Evolutionary conservation across 495 filamentous ascomycete genomes (phyloP).

Genomic region (Daldinia concentrica): DNA sequence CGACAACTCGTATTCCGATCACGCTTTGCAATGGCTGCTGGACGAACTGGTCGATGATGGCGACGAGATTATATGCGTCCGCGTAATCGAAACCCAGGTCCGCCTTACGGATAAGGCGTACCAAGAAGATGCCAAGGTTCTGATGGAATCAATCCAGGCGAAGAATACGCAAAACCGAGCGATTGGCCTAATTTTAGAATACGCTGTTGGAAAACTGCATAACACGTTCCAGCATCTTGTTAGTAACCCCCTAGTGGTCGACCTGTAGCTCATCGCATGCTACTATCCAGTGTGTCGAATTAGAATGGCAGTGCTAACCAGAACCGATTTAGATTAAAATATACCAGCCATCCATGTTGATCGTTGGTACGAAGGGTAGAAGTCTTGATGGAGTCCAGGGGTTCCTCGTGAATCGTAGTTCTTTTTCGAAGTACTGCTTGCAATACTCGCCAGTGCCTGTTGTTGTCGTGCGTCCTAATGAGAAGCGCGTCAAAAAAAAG

Average conservation of each 20-base stretch:
- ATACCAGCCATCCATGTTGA: conserved; percentile 93
- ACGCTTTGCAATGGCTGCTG: conserved; percentile 92
- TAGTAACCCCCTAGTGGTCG: conserved; percentile 44
- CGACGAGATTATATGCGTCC: conserved; percentile 93
- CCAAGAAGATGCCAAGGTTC: conserved; percentile 77
- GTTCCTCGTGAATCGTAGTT: conserved; percentile 80
- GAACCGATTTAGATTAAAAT: conserved; percentile 75
- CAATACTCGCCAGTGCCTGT: conserved; percentile 98
- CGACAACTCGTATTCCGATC: conserved; percentile 94
- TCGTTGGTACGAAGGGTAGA: conserved; percentile 91
- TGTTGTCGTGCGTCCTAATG: conserved; percentile 89
- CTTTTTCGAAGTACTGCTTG: conserved; percentile 95
- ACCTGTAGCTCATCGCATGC: background rate
- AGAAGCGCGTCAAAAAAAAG: conserved; percentile 93
- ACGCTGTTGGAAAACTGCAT: conserved; percentile 90
- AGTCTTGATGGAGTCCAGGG: conserved; percentile 89
- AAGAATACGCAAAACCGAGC: conserved; percentile 88
- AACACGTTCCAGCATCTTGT: conserved; percentile 94
- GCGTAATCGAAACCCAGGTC: conserved; percentile 87
- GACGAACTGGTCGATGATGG: conserved; percentile 96
- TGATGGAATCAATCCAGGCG: conserved; percentile 80
- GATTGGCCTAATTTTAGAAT: conserved; percentile 87
- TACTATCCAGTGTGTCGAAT: background rate
- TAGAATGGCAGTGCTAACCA: conserved; percentile 2
- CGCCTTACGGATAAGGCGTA: conserved; percentile 81